Conservation (phyloP, 352 stramenopile species). For the Globisporangium carolinianum region DNA sequence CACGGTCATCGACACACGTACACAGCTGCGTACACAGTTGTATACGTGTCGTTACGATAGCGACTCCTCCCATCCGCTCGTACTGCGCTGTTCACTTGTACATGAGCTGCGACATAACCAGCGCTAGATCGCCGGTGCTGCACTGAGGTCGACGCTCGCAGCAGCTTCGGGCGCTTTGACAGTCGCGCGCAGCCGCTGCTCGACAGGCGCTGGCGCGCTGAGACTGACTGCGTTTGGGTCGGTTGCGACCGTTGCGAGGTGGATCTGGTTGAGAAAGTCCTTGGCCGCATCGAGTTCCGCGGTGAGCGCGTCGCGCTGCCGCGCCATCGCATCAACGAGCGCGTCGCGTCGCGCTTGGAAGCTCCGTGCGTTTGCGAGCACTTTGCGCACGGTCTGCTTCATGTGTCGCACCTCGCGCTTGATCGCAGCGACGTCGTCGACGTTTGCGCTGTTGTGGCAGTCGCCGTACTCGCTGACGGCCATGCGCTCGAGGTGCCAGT, state of each 20-base stretch:
- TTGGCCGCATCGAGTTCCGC: conserved; percentile 60
- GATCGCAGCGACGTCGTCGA: conserved; percentile 44
- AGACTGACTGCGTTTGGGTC: conserved; percentile 35
- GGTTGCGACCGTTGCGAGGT: conserved; percentile 28
- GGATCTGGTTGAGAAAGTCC: conserved; percentile 64
- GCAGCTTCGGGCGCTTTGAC: conserved; percentile 41
- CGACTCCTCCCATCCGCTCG: no score
- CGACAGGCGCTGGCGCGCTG: conserved; percentile 49
- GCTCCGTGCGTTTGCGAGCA: conserved; percentile 45
- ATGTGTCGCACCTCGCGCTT: conserved; percentile 48
- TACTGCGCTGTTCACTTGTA: no score
- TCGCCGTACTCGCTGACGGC: conserved; percentile 65
- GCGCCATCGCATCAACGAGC: conserved; percentile 53
- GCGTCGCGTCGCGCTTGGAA: conserved; percentile 51
- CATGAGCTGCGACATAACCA: no score
- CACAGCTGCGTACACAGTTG: no score
- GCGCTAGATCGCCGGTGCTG: conserved; percentile 36
- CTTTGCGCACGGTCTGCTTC: conserved; percentile 48
- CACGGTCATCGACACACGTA: no score
- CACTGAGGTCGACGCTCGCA: conserved; percentile 40
- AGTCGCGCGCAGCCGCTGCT: conserved; percentile 53
- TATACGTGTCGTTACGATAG: no score
- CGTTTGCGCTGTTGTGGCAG: conserved; percentile 12
- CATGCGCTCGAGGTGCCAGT: conserved; percentile 81
- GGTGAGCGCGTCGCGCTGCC: conserved; percentile 63